Percentiles rank a stretch among this genome's conserved stretches.
phyloP scores from a whole-genome alignment of 2,329 filamentous ascomycete species.

The Dactylellina drechsleri region DNA sequence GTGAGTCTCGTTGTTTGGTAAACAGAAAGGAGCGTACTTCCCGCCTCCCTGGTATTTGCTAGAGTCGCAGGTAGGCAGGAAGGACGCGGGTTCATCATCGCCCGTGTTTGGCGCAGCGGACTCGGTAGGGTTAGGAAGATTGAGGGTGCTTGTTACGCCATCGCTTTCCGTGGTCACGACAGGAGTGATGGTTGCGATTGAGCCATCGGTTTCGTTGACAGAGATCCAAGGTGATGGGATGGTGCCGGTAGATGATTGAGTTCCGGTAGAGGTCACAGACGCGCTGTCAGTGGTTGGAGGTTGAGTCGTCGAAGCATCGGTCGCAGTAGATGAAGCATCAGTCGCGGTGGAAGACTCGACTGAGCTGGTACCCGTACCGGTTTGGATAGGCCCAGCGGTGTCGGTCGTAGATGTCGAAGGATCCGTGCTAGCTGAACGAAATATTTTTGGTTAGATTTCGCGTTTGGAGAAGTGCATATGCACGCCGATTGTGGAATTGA shows the following conservation, averaged over 20 bases:
- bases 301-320: conserved; percentile 1
- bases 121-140: conserved; percentile 30
- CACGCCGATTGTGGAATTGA: conserved; percentile 3
- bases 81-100: conserved; percentile 37
- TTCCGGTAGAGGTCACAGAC: conserved; percentile 25
- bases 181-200: conserved; percentile 40
- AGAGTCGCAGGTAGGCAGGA: conserved; percentile 48
- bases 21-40: conserved; percentile 50
- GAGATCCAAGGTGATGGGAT: conserved; percentile 40
- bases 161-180: conserved; percentile 39
- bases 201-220: conserved; percentile 50
- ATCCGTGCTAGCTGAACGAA: conserved; percentile 23
- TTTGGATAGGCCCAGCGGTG: conserved; percentile 12
- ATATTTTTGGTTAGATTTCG: not conserved
- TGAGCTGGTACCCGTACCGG: conserved; percentile 3
- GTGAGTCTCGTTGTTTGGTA: conserved; percentile 34
- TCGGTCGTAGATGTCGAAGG: conserved; percentile 25
- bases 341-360: conserved; percentile 23
- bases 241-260: conserved; percentile 26
- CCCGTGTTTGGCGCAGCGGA: conserved; percentile 21
- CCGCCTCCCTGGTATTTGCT: conserved; percentile 44
- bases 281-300: conserved; percentile 22
- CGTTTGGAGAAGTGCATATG: not conserved
- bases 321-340: conserved; percentile 15
- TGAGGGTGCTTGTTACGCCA: conserved; percentile 42